A percentile compares a stretch with the other conserved stretches of the same genome.
Conservation (phyloP, 768 basidiomycete species). For the Leccinellum luteum region DNA sequence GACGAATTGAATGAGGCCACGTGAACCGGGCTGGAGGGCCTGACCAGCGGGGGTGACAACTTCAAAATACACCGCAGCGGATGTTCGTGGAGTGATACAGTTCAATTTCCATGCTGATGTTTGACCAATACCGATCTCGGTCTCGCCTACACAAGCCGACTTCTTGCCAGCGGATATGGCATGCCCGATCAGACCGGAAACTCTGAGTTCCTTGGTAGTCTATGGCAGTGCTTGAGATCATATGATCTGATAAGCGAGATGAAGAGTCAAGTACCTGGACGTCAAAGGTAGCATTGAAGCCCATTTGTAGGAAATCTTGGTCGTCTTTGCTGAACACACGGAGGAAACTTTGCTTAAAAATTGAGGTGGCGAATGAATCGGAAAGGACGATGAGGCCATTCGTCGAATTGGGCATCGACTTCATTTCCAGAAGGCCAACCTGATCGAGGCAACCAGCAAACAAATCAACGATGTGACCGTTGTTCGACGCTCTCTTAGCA, state of each 20-base stretch:
- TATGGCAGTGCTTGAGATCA: slow-evolving; percentile 30
- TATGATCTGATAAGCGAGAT: neutral
- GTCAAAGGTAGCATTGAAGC: slow-evolving; percentile 98
- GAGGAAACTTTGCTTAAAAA: slow-evolving; percentile 98
- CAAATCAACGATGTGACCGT: slow-evolving; percentile 92
- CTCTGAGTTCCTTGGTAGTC: slow-evolving; percentile 98
- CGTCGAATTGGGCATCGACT: slow-evolving; percentile 89
- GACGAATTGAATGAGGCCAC: slow-evolving; percentile 96
- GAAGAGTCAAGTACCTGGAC: slow-evolving; percentile 64
- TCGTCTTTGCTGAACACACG: slow-evolving; percentile 91
- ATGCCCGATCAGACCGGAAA: slow-evolving; percentile 96
- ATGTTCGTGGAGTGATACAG: slow-evolving; percentile 80
- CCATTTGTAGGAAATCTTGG: slow-evolving; percentile 91
- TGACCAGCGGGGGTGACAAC: slow-evolving; percentile 97
- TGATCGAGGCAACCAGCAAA: slow-evolving; percentile 98
- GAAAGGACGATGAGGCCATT: slow-evolving; percentile 96
- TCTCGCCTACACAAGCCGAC: slow-evolving; percentile 94
- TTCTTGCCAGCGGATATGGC: slow-evolving; percentile 98
- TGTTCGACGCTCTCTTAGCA: slow-evolving; percentile 88
- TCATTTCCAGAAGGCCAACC: slow-evolving; percentile 97
- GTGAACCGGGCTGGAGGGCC: slow-evolving; percentile 81
- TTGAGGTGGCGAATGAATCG: slow-evolving; percentile 95
- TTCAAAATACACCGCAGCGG: slow-evolving; percentile 94
- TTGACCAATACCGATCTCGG: slow-evolving; percentile 97
- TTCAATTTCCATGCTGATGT: slow-evolving; percentile 99